Percentiles rank a stretch among this genome's conserved stretches.
These are phyloP conservation scores for Anisodus tanguticus DNA, from an alignment of 257 asterid species.

Conservation along the genomic window DNA sequence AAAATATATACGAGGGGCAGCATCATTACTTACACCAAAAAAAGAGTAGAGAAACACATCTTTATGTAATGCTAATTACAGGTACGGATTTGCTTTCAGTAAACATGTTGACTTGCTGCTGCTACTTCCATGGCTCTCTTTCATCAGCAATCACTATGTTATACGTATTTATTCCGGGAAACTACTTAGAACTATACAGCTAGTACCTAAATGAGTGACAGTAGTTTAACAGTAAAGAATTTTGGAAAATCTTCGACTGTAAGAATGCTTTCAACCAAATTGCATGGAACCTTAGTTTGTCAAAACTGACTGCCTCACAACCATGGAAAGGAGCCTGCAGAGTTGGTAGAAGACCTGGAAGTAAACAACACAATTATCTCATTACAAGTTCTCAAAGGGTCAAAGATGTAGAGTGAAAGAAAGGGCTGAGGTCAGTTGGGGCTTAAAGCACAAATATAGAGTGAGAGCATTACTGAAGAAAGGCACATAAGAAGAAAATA, in stretches of 20 bases:
- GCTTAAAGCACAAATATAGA: background rate
- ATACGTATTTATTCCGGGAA: background rate
- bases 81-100: background rate
- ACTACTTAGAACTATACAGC: background rate
- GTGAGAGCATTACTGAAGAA: background rate
- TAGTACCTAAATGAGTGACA: background rate
- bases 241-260: background rate
- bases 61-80: background rate
- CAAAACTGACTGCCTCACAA: background rate
- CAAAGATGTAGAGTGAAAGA: constrained; percentile 13
- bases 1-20: background rate
- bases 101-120: background rate
- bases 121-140: constrained; percentile 21
- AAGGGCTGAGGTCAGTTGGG: background rate
- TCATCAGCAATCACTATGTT: background rate
- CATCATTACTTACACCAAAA: background rate
- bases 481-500: background rate
- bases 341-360: background rate
- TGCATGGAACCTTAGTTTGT: constrained; percentile 12
- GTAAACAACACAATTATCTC: constrained; percentile 17
- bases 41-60: background rate
- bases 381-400: constrained; percentile 3
- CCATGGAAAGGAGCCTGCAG: constrained; percentile 11
- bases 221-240: background rate
- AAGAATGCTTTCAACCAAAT: constrained; percentile 11